Conservation (phyloP, 2,329 filamentous ascomycete species). For the Trichoderma koningiopsis region DNA sequence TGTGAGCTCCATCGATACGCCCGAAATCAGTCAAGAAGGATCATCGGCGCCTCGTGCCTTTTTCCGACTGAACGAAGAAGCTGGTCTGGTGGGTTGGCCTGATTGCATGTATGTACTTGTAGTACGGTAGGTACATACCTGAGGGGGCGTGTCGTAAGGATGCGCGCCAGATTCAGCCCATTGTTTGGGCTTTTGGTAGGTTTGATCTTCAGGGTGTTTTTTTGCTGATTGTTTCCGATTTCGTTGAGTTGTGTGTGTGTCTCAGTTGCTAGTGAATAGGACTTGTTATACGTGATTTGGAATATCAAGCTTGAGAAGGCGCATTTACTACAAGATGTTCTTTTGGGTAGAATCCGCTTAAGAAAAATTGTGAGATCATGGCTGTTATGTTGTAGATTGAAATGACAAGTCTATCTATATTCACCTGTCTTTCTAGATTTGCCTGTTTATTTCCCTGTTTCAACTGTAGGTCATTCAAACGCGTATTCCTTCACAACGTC, state of each 20-base stretch:
- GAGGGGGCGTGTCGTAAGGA: neutral
- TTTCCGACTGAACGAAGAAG: neutral
- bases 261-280: neutral
- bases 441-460: neutral
- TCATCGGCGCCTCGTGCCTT: constrained; percentile 8
- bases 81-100: too few species aligned
- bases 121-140: too few species aligned
- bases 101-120: too few species aligned
- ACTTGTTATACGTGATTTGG: neutral
- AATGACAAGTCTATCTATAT: neutral
- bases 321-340: too few species aligned
- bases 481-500: neutral
- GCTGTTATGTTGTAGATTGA: neutral
- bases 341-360: neutral
- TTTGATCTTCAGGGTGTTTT: neutral
- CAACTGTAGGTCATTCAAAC: neutral
- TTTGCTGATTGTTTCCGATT: neutral
- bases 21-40: neutral
- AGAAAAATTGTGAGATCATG: neutral
- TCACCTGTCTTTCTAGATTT: neutral
- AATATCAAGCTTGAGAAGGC: neutral
- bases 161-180: neutral
- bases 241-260: neutral
- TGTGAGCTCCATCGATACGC: neutral
- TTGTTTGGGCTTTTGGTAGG: neutral